These are phyloP conservation scores for Perilla frutescens DNA, from an alignment of 257 asterid species.

Conservation along the genomic window DNA sequence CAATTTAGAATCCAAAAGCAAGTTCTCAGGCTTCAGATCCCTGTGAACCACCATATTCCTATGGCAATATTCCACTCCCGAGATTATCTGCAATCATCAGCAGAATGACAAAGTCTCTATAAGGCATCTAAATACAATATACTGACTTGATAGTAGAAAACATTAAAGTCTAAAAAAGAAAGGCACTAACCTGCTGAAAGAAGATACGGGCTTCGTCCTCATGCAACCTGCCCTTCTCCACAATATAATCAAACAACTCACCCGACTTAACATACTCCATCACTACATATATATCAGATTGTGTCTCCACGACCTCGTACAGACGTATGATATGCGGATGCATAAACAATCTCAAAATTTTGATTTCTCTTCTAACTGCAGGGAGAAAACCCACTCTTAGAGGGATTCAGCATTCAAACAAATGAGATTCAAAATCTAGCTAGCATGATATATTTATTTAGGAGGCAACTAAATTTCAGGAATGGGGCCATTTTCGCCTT, in stretches of 20 bases:
- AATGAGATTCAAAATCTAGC: background rate
- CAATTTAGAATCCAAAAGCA: conserved; percentile 87
- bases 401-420: background rate
- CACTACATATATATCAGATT: conserved; percentile 78
- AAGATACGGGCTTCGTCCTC: conserved; percentile 89
- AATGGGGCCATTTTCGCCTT: background rate
- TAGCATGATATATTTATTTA: background rate
- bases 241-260: conserved; percentile 89
- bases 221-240: conserved; percentile 86
- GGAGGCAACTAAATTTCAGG: background rate
- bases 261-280: conserved; percentile 93
- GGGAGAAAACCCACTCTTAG: conserved; percentile 12
- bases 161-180: background rate
- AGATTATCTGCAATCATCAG: conserved; percentile 73
- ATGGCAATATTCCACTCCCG: conserved; percentile 99
- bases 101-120: conserved; percentile 21
- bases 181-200: conserved; percentile 80
- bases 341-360: conserved; percentile 85
- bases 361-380: conserved; percentile 87
- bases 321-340: conserved; percentile 93
- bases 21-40: conserved; percentile 95
- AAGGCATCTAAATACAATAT: background rate
- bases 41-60: conserved; percentile 99
- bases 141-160: conserved; percentile 13
- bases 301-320: conserved; percentile 89